Conservation (phyloP, 306 rosid genomes). For the Sphenostylis stenocarpa region DNA sequence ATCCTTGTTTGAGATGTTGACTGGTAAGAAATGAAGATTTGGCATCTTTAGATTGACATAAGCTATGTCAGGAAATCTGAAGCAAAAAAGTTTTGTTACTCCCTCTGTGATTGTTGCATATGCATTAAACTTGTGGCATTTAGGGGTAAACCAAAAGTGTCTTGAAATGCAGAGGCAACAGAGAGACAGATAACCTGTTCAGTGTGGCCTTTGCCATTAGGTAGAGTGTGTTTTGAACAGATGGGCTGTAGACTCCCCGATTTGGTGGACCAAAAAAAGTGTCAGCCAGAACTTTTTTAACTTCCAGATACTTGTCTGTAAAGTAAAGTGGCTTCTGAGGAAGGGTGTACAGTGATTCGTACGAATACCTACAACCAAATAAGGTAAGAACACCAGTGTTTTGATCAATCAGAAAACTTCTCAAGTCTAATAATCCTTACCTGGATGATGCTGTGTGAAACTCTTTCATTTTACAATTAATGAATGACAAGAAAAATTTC, state of each 20-base stretch:
- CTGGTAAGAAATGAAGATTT: conserved; percentile 90
- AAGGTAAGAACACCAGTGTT: conserved; percentile 3
- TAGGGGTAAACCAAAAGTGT: background rate
- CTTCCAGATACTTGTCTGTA: conserved; percentile 58
- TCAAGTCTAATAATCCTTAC: background rate
- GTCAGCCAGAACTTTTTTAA: conserved; percentile 63
- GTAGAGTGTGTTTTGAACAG: conserved; percentile 92
- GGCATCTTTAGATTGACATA: conserved; percentile 86
- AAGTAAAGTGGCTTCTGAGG: conserved; percentile 71
- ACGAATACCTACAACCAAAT: conserved; percentile 66
- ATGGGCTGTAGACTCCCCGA: conserved; percentile 84
- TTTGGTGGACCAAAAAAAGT: conserved; percentile 81
- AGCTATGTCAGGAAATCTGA: conserved; percentile 74
- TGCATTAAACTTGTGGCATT: conserved; percentile 3
- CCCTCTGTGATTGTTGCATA: background rate
- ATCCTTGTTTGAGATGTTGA: conserved; percentile 71
- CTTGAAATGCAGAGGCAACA: background rate
- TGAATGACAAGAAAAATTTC: background rate
- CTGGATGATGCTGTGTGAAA: background rate
- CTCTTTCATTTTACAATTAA: background rate
- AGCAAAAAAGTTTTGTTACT: conserved; percentile 32
- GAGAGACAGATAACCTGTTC: conserved; percentile 54
- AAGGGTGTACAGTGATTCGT: conserved; percentile 52
- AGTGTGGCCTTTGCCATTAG: conserved; percentile 78
- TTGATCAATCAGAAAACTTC: background rate